Evolutionary conservation across 345 rosid species (phyloP), one percentile per base, ranked within the genome.

Genomic region (Brassica rapa): DNA sequence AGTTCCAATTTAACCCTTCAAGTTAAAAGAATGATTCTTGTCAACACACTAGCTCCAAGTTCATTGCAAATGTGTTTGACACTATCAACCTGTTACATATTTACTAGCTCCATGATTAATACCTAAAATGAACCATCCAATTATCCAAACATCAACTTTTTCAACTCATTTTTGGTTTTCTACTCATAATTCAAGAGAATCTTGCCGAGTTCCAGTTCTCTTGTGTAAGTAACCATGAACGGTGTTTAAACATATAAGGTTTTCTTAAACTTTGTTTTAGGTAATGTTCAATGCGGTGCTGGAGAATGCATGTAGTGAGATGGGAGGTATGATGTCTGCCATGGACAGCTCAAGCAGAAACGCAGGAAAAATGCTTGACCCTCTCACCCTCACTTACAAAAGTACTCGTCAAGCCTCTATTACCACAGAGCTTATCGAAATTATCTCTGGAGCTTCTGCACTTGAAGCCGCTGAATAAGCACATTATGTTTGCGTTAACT

Each of bases 261-360:
- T 49, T 23, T 14, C 25, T 0, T 71, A 23, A 39, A 16, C n/a
- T 37, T 23, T 4, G 35, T 35, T 12, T 4, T 70, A 94, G 97
- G 93, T 91, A 46, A 51, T 94, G 87, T 93, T 91, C 93, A 94
- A 89, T 80, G 97, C 97, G n/a, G 87, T 90, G 51, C 61, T 94
- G 84, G 97, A 94, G 90, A 94, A 93, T 74, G 91, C 88, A 2
- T 86, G 91, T 84, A 88, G 93, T 86, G 93, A 91, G 84, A 87
- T 85, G 85, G 93, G 93, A 77, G 90, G 90, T 12, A 89, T 89
- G 82, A 91, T 91, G 91, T 89, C 93, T 76, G 96, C 98, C 23
- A 94, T 94, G 98, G 97, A 94, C 79, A 92, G 95, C 85, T 94
- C 98, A 33, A 94, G 98, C 88, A 89, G 96, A 83, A 94, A 94